Conservation (phyloP, 352 stramenopile species). For the Pythium aphanidermatum region DNA sequence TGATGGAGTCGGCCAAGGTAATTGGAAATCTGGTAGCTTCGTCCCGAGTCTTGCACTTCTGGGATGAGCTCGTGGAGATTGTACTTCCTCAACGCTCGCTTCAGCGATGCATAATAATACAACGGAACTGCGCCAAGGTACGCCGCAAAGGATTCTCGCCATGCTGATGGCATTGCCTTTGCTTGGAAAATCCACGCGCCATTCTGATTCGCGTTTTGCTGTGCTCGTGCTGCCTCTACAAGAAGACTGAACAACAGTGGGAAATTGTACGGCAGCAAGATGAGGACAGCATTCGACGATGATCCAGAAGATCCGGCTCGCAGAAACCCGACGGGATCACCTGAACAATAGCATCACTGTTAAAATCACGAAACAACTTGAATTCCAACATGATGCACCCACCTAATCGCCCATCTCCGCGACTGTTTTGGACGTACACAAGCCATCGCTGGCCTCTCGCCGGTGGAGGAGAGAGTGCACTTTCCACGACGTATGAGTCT, state of each 20-base stretch:
- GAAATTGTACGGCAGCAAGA: slow-evolving; percentile 88
- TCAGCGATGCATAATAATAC: slow-evolving; percentile 80
- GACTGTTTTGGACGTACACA: slow-evolving; percentile 77
- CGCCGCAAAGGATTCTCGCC: slow-evolving; percentile 74
- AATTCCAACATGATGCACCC: not conserved
- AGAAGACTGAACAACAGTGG: slow-evolving; percentile 74
- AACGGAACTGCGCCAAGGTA: slow-evolving; percentile 69
- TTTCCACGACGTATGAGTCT: slow-evolving; percentile 72
- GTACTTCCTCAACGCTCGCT: slow-evolving; percentile 82
- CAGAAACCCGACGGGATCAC: slow-evolving; percentile 79
- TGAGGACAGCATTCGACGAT: slow-evolving; percentile 44
- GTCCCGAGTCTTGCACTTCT: slow-evolving; percentile 71
- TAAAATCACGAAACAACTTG: not conserved
- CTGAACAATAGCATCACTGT: slow-evolving; percentile 10
- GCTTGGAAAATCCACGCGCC: slow-evolving; percentile 81
- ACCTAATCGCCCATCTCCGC: slow-evolving; percentile 73
- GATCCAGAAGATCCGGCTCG: slow-evolving; percentile 29
- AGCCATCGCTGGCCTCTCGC: slow-evolving; percentile 74
- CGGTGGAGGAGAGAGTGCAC: slow-evolving; percentile 42
- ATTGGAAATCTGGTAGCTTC: slow-evolving; percentile 80
- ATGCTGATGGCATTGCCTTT: slow-evolving; percentile 83
- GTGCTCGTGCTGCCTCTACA: slow-evolving; percentile 75
- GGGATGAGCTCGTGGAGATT: slow-evolving; percentile 86
- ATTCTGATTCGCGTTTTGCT: slow-evolving; percentile 55
- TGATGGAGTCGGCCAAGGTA: slow-evolving; percentile 70